Base-by-base conservation (phyloP, 768 basidiomycete species). In the Serendipita sp. region DNA sequence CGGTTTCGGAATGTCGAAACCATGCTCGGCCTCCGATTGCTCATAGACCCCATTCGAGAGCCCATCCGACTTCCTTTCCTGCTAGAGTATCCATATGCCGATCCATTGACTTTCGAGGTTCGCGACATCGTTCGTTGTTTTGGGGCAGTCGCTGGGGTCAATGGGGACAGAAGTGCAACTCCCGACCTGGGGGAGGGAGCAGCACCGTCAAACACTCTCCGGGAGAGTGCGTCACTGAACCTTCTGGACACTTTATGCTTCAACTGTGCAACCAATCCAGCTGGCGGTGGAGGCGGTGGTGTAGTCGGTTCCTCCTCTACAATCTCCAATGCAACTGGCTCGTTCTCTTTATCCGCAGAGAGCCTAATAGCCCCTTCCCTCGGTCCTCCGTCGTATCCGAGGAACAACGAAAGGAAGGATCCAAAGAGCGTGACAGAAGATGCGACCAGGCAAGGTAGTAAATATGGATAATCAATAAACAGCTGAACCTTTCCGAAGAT, bases 381-480 rank as follows among this genome's bases (percentile, higher is more conserved):
- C 16, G 92, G 88, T 9, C 95, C 94, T 61, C 91, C 96, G 70
- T 99, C 93, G 63, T 79, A 84, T 17, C 84, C 88, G 44, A 99
- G 82, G 78, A 97, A 96, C 66, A 90, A 83, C 0, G 86, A 85
- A 33, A 98, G 77, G 61, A 96, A 65, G 77, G 63, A 67, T 86
- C 88, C 88, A 43, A 76, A 76, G 63, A 90, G 73, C 4, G 90
- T 90, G 53, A 97, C 79, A 7, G 77, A 74, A 2, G 87, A 83
- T 34, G 92, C 92, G 50, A 94, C 73, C 20, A 78, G 75, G 69
- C 88, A 90, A 1, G 96, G 94, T 16, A 99, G 77, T 42, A 98
- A 80, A 71, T 99, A 99, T 1, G 96, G 96, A 70, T 89, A 92
- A 4, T 75, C 76, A 26, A 81, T 78, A 70, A 97, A 88, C 22